Evolutionary conservation across 2,329 filamentous ascomycete species (phyloP), one percentile per base, ranked within the genome.

Genomic region (Colletotrichum musicola): DNA sequence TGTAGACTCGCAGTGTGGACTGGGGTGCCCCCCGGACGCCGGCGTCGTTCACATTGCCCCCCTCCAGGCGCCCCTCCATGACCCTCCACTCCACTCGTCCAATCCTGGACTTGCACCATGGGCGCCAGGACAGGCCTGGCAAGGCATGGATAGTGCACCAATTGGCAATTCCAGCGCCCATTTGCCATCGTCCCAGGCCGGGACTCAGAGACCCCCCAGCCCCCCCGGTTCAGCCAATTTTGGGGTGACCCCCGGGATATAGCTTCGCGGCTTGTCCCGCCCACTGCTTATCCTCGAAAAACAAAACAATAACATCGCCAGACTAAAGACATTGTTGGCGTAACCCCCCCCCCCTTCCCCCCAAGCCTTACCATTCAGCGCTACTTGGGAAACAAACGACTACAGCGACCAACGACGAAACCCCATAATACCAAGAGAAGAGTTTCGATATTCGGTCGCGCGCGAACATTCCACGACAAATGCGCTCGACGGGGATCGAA

Each of bases 271-370:
- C 58, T 51, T 69, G 63, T 70, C 69, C 69, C 62, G 67, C 62
- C 44, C 22, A 16, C 50, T 61, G 60, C 59, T 60, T 42, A 64
- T 51, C 56, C 40, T 60, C 27, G 51, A 64, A 62, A 69, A 71
- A 69, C 69, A 71, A 71, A 72, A 72, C 71, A 72, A 72, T 58
- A 71, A 71, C 69, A 72, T 49, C 59, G 60, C 50, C 55, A 56
- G 55, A 27, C 40, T 59, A 47, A 40, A 30, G 55, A 6, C 14
- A 22, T 54, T 49, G 56, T 59, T 46, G 42, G 47, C 47, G 51
- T 54, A 58, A 50, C 5, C 16, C 20, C 25, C 42, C n/a, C 42
- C n/a, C n/a, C 50, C 30, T 14, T 7, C 18, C 14, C 16, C 35
- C 25, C 38, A 46, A 63, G 67, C 57, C 64, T 62, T 58, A 42